These are phyloP conservation scores for Eucalyptus guilfoylei DNA, from an alignment of 345 rosid species.

Conservation along the genomic window DNA sequence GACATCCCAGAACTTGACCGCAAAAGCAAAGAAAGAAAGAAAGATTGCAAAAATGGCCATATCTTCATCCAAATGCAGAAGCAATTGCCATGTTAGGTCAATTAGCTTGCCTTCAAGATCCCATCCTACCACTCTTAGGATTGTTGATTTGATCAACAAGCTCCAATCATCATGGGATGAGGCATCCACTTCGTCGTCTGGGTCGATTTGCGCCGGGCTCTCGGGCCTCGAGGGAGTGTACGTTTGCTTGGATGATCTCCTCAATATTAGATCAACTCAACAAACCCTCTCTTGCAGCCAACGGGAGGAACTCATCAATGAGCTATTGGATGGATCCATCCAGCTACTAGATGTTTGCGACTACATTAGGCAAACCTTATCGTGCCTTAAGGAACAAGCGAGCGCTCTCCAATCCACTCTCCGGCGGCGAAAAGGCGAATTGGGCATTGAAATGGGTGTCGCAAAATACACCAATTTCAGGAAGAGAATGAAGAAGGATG, in stretches of 20 bases:
- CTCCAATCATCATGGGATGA: slow-evolving; percentile 14
- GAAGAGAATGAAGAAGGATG: slow-evolving; percentile 43
- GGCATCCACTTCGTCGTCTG: neutral
- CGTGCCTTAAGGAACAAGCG: slow-evolving; percentile 29
- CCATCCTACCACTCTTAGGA: slow-evolving; percentile 35
- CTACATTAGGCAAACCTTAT: slow-evolving; percentile 30
- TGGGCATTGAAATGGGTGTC: slow-evolving; percentile 6
- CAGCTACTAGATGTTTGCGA: slow-evolving; percentile 48
- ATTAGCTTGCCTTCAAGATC: slow-evolving; percentile 63
- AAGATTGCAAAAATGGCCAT: slow-evolving; percentile 10
- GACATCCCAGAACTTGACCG: neutral
- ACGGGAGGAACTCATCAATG: slow-evolving; percentile 17
- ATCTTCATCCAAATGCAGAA: neutral
- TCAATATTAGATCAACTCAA: slow-evolving; percentile 40
- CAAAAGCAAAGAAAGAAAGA: neutral
- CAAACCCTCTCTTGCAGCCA: slow-evolving; percentile 17
- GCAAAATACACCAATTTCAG: slow-evolving; percentile 15
- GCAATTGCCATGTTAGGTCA: slow-evolving; percentile 19
- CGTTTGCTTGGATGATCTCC: slow-evolving; percentile 26
- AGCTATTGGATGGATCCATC: slow-evolving; percentile 43
- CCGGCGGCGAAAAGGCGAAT: slow-evolving; percentile 39
- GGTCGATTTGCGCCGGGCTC: slow-evolving; percentile 22
- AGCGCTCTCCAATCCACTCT: slow-evolving; percentile 40
- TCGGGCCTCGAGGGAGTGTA: slow-evolving; percentile 36
- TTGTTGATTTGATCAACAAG: slow-evolving; percentile 41